Evolutionary conservation across 1,139 yeast genomes (phyloP).

Genomic region (Kurtzmaniella quercitrusa): DNA sequence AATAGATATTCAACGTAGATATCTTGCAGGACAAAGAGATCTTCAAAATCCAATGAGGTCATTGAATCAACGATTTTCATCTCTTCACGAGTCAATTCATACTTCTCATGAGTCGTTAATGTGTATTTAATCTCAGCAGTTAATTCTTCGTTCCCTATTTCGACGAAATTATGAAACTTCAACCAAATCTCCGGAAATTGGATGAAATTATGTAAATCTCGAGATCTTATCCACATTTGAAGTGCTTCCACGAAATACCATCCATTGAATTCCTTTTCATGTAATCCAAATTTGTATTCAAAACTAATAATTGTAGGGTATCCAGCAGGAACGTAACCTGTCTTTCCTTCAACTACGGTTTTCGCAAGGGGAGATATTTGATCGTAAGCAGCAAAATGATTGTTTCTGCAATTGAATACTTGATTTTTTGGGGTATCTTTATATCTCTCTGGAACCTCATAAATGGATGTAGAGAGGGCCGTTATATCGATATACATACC

Average conservation of each 20-base stretch:
- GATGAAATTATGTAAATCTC: slow-evolving; percentile 1
- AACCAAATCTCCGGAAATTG: slow-evolving; percentile 9
- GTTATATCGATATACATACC: slow-evolving; percentile 39
- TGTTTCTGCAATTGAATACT: slow-evolving; percentile 18
- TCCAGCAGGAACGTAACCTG: slow-evolving; percentile 31
- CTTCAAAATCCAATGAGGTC: slow-evolving; percentile 15
- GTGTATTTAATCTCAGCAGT: slow-evolving; percentile 9
- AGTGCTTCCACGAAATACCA: slow-evolving; percentile 29
- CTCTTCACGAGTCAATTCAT: slow-evolving; percentile 3
- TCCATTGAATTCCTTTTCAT: slow-evolving; percentile 15
- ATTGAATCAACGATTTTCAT: slow-evolving; percentile 11
- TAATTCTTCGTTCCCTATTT: slow-evolving; percentile 15
- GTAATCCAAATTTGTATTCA: slow-evolving; percentile 23
- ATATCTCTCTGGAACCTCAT: slow-evolving; percentile 31
- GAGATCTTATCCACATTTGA: slow-evolving; percentile 20
- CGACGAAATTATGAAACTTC: slow-evolving; percentile 17
- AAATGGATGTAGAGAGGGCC: slow-evolving; percentile 24
- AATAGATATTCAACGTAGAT: slow-evolving; percentile 16
- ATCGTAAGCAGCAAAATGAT: slow-evolving; percentile 20
- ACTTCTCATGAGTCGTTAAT: slow-evolving; percentile 7
- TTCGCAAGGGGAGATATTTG: slow-evolving; percentile 24
- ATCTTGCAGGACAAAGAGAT: slow-evolving; percentile 13
- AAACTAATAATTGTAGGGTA: slow-evolving; percentile 19
- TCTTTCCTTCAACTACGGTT: slow-evolving; percentile 33
- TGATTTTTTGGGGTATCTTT: slow-evolving; percentile 16